A percentile compares a stretch with the other conserved stretches of the same genome.
These are phyloP conservation scores for Metarhizium album DNA, from an alignment of 2,329 filamentous ascomycete genomes.

Conservation along the genomic window DNA sequence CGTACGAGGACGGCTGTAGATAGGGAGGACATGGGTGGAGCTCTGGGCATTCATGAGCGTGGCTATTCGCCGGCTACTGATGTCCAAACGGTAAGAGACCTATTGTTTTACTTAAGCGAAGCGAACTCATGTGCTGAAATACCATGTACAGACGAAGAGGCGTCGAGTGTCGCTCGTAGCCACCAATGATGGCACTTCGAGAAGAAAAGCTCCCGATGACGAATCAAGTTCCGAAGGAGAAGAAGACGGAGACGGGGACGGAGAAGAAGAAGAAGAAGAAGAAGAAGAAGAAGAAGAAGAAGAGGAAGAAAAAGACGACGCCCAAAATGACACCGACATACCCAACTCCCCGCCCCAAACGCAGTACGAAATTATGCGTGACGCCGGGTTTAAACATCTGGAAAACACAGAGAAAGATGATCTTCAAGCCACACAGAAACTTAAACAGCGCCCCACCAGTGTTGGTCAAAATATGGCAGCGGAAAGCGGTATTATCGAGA, in stretches of 20 bases:
- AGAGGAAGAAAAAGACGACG: neutral
- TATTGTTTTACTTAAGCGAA: neutral
- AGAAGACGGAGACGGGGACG: too few species aligned
- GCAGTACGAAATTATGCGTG: slow-evolving; percentile 52
- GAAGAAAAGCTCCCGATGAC: neutral
- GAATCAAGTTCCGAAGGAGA: slow-evolving; percentile 4
- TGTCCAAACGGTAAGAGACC: slow-evolving; percentile 1
- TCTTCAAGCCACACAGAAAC: slow-evolving; percentile 51
- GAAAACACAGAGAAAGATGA: slow-evolving; percentile 48
- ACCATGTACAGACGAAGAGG: slow-evolving; percentile 14
- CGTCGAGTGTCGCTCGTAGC: slow-evolving; percentile 2
- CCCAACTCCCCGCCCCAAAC: slow-evolving; percentile 33
- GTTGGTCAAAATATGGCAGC: slow-evolving; percentile 62
- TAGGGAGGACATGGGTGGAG: neutral
- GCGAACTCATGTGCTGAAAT: neutral
- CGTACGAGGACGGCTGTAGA: slow-evolving; percentile 25
- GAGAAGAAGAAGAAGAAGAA: neutral
- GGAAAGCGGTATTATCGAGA: slow-evolving; percentile 79
- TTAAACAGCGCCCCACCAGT: slow-evolving; percentile 37
- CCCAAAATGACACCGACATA: neutral
- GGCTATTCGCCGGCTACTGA: neutral
- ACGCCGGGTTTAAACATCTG: slow-evolving; percentile 48
- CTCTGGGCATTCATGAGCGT: neutral
- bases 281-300: neutral
- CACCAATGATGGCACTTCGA: neutral